Conservation (phyloP, 768 basidiomycete genomes). For the Lactarius vividus region DNA sequence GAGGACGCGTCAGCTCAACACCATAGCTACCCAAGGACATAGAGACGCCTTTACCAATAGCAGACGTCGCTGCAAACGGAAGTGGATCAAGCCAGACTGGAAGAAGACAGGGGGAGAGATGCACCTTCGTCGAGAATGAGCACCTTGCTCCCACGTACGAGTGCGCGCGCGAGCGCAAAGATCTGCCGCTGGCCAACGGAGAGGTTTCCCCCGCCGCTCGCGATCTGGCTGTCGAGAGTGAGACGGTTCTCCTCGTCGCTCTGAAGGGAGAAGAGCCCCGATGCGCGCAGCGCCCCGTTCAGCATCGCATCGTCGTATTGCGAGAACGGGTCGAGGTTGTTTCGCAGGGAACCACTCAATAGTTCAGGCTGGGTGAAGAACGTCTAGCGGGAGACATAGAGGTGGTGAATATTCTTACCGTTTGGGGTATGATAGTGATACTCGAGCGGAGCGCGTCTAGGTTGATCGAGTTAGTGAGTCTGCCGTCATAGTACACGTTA, state of each 20-base stretch:
- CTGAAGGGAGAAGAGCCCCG: constrained; percentile 46
- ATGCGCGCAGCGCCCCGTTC: constrained; percentile 48
- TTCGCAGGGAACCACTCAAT: constrained; percentile 52
- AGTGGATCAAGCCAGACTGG: background rate
- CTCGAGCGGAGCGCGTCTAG: constrained; percentile 50
- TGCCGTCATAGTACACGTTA: constrained; percentile 49
- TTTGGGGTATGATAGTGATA: constrained; percentile 61
- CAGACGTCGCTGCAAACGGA: constrained; percentile 40
- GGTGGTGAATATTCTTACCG: constrained; percentile 35
- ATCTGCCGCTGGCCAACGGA: constrained; percentile 60
- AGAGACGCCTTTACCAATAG: constrained; percentile 36
- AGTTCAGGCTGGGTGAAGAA: constrained; percentile 42
- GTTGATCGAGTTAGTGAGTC: constrained; percentile 46
- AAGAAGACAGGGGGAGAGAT: background rate
- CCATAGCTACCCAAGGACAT: background rate
- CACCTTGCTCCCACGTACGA: constrained; percentile 55
- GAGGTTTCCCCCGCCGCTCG: constrained; percentile 45
- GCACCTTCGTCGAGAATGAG: constrained; percentile 56
- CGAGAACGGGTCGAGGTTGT: constrained; percentile 58
- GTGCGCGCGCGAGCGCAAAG: constrained; percentile 55
- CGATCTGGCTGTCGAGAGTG: constrained; percentile 45
- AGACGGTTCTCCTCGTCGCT: constrained; percentile 39
- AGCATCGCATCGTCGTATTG: constrained; percentile 52
- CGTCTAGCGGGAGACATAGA: constrained; percentile 8
- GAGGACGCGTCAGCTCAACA: background rate